phyloP scores from a whole-genome alignment of 78 protist species.

The Dictyostelium capitatum region DNA sequence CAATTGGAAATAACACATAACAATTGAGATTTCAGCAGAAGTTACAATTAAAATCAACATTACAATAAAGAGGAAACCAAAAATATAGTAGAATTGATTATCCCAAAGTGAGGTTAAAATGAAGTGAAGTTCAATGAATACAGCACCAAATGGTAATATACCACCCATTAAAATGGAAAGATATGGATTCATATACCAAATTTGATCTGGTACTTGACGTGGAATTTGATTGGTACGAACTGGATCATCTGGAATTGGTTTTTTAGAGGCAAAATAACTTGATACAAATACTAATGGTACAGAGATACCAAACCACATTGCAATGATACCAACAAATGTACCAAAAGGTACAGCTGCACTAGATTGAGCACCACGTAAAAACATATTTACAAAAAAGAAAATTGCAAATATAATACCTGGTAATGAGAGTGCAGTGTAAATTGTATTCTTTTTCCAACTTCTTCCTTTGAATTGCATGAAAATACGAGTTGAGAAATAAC shows the following conservation, averaged over 20 bases:
- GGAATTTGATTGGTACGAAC: constrained; percentile 96
- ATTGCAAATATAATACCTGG: constrained; percentile 86
- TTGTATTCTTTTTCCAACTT: constrained; percentile 90
- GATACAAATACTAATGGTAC: constrained; percentile 97
- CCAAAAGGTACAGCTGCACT: constrained; percentile 93
- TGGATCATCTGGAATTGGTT: constrained; percentile 87
- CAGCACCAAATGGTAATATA: constrained; percentile 97
- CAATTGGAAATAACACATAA: constrained; percentile 97
- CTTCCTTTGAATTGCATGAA: constrained; percentile 90
- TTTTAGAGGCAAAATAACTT: constrained; percentile 93
- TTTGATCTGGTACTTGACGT: constrained; percentile 94
- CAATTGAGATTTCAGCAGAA: constrained; percentile 95
- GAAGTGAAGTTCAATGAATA: constrained; percentile 97
- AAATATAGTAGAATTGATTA: constrained; percentile 96
- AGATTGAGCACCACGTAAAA: constrained; percentile 90
- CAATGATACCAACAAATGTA: constrained; percentile 85
- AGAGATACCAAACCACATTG: constrained; percentile 96
- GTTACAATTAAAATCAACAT: constrained; percentile 93
- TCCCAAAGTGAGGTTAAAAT: constrained; percentile 94
- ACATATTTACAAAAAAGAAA: constrained; percentile 90
- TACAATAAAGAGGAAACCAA: constrained; percentile 96
- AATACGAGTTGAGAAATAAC: constrained; percentile 91
- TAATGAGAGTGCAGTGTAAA: constrained; percentile 82
- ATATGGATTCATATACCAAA: constrained; percentile 94
- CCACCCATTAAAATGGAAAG: constrained; percentile 95